These are phyloP conservation scores for Tarenaya hassleriana DNA, from an alignment of 345 rosid species.

Conservation along the genomic window DNA sequence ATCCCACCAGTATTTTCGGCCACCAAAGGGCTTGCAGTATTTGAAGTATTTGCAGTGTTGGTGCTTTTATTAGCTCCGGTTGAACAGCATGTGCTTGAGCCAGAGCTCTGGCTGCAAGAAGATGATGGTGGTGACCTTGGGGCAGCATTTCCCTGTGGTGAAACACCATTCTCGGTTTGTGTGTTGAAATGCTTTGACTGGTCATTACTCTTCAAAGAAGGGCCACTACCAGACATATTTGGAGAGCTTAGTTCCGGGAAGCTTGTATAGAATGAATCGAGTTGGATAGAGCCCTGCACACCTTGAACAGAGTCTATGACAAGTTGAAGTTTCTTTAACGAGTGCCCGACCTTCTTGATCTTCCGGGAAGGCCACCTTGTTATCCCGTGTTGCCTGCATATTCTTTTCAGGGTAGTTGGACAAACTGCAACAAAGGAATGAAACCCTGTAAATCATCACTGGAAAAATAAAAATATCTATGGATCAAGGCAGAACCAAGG, in stretches of 20 bases:
- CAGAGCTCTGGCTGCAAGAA: slow-evolving; percentile 76
- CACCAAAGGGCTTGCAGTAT: slow-evolving; percentile 21
- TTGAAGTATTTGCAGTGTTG: slow-evolving; percentile 25
- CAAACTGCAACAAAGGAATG: slow-evolving; percentile 58
- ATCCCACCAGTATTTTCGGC: slow-evolving; percentile 34
- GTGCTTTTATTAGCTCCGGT: slow-evolving; percentile 48
- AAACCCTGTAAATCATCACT: slow-evolving; percentile 4
- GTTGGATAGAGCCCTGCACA: slow-evolving; percentile 69
- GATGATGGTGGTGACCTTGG: slow-evolving; percentile 58
- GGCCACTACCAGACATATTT: slow-evolving; percentile 27
- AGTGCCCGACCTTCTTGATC: slow-evolving; percentile 95
- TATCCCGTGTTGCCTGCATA: slow-evolving; percentile 91
- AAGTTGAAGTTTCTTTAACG: slow-evolving; percentile 83
- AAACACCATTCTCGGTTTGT: slow-evolving; percentile 37
- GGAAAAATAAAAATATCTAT: too few relatives aligned
- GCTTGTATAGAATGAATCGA: slow-evolving; percentile 77
- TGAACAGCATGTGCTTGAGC: slow-evolving; percentile 64
- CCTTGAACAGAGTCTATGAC: slow-evolving; percentile 96
- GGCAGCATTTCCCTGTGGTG: slow-evolving; percentile 37
- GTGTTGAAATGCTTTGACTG: slow-evolving; percentile 29
- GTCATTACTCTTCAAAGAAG: slow-evolving; percentile 28
- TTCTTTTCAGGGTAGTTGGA: slow-evolving; percentile 92
- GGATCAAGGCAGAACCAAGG: too few relatives aligned
- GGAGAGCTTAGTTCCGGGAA: slow-evolving; percentile 84
- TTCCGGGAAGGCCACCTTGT: slow-evolving; percentile 92